Conservation (phyloP, 2,329 filamentous ascomycete species). For the Alternaria solani region DNA sequence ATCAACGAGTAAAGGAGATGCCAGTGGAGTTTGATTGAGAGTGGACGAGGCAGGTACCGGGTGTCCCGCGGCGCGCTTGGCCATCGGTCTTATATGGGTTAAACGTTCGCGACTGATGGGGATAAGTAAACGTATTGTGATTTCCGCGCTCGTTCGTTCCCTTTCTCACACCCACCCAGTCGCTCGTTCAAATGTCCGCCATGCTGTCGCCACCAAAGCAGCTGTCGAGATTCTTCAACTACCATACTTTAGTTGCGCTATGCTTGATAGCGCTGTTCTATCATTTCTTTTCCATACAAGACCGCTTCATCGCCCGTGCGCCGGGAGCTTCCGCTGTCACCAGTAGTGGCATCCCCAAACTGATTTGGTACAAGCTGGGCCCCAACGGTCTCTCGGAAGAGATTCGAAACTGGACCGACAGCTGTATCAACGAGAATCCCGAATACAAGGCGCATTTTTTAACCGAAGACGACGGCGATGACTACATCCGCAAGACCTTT, state of each 20-base stretch:
- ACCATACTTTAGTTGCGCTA: conserved; percentile 3
- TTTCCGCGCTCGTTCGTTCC: background rate
- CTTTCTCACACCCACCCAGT: background rate
- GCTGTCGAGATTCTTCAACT: conserved; percentile 6
- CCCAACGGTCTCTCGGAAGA: conserved; percentile 46
- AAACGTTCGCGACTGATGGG: background rate
- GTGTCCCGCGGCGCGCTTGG: background rate
- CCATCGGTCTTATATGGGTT: background rate
- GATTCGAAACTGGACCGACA: conserved; percentile 42
- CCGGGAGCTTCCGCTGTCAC: background rate
- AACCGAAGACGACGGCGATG: conserved; percentile 42
- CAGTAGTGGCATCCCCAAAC: conserved; percentile 37
- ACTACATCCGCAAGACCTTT: conserved; percentile 47
- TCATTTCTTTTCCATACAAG: conserved; percentile 6
- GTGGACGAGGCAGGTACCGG: background rate
- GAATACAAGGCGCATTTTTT: conserved; percentile 40
- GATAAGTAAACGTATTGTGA: background rate
- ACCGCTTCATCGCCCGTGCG: background rate
- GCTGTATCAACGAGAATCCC: conserved; percentile 42
- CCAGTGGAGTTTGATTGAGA: background rate
- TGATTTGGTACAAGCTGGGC: conserved; percentile 53
- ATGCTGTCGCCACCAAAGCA: conserved; percentile 2
- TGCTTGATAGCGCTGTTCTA: conserved; percentile 7
- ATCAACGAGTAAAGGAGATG: too few species aligned
- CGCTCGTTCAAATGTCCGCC: background rate